A percentile compares a stretch with the other conserved stretches of the same genome.
phyloP scores from a whole-genome alignment of 169 alveolate genomes.

The Eimeria sp. region DNA sequence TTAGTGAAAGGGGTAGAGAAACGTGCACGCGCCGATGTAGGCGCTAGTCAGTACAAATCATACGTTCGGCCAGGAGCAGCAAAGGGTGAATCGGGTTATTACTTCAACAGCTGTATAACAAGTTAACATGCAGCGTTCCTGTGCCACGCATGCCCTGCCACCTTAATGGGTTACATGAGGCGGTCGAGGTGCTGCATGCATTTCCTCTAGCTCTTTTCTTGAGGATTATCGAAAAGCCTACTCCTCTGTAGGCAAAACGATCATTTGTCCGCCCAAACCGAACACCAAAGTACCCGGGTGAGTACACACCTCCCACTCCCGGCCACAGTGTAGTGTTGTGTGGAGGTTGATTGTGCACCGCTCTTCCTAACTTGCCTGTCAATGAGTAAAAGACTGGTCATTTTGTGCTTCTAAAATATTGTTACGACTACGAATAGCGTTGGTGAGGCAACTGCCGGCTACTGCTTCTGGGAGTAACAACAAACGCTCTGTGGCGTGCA shows the following conservation, averaged over 20 bases:
- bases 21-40: neutral
- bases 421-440: neutral
- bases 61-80: neutral
- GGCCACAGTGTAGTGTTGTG: neutral
- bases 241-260: neutral
- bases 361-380: neutral
- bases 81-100: neutral
- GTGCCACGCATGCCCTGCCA: neutral
- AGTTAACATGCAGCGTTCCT: neutral
- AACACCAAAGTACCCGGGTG: slow-evolving; percentile 3
- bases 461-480: slow-evolving; percentile 15
- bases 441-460: slow-evolving; percentile 3
- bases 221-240: neutral
- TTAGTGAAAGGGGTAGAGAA: neutral
- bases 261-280: neutral
- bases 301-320: slow-evolving; percentile 25
- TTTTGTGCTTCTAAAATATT: neutral
- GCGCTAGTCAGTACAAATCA: neutral
- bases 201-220: neutral
- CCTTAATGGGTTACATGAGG: neutral
- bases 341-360: neutral
- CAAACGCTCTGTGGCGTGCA: slow-evolving; percentile 71
- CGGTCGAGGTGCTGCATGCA: neutral
- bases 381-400: neutral
- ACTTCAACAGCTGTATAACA: neutral